Conservation (phyloP, 2,329 filamentous ascomycete genomes). For the Pyrenophora teres region DNA sequence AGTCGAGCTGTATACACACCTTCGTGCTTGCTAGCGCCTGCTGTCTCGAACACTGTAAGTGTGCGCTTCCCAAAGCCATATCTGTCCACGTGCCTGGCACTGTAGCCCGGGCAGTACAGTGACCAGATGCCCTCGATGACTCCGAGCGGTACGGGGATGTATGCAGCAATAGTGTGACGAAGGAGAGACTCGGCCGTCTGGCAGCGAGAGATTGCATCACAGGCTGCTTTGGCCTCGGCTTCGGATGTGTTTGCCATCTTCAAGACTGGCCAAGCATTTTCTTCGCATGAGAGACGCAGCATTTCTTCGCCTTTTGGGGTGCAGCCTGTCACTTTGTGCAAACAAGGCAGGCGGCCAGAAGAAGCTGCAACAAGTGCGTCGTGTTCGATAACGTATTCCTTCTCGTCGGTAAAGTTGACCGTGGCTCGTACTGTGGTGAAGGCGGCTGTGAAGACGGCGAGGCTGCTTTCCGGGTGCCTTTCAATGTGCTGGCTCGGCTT, state of each 20-base stretch:
- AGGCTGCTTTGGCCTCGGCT: slow-evolving; percentile 5
- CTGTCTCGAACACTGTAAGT: slow-evolving; percentile 25
- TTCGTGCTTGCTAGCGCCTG: slow-evolving; percentile 14
- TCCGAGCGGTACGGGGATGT: slow-evolving; percentile 35
- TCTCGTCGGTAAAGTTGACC: slow-evolving; percentile 38
- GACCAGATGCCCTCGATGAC: slow-evolving; percentile 29
- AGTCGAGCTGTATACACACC: slow-evolving; percentile 32
- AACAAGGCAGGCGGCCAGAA: slow-evolving; percentile 24
- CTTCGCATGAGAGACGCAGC: slow-evolving; percentile 19
- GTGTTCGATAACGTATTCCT: slow-evolving; percentile 20
- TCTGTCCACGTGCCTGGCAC: slow-evolving; percentile 30
- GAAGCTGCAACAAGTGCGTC: slow-evolving; percentile 13
- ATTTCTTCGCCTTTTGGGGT: slow-evolving; percentile 30
- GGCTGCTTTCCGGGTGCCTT: slow-evolving; percentile 23
- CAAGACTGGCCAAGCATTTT: slow-evolving; percentile 8
- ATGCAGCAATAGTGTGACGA: slow-evolving; percentile 19
- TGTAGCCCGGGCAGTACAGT: slow-evolving; percentile 37
- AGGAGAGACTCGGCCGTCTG: slow-evolving; percentile 25
- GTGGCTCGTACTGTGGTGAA: slow-evolving; percentile 18
- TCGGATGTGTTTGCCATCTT: not conserved
- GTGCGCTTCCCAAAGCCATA: slow-evolving; percentile 35
- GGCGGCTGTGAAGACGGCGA: slow-evolving; percentile 20
- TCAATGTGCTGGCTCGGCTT: slow-evolving; percentile 4
- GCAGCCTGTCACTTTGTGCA: slow-evolving; percentile 37
- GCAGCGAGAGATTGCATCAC: not conserved